Percentiles rank a stretch among this genome's conserved stretches.
phyloP scores from a whole-genome alignment of 1,284 basidiomycete species.

The Leccinum huronense region DNA sequence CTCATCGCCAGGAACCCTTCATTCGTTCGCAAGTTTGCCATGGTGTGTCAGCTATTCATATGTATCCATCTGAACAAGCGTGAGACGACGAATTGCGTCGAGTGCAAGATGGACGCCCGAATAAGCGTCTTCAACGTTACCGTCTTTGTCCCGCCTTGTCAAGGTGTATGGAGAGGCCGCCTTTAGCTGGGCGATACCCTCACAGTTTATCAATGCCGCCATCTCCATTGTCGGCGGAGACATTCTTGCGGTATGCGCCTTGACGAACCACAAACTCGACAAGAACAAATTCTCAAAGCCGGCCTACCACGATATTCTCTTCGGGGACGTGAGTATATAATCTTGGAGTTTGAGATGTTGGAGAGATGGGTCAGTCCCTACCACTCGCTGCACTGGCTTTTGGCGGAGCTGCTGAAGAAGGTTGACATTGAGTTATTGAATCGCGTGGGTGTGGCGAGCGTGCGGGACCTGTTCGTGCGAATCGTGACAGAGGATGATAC shows the following conservation, averaged over 20 bases:
- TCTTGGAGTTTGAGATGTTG: slow-evolving; percentile 76
- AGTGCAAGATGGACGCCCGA: slow-evolving; percentile 94
- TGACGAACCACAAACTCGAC: slow-evolving; percentile 65
- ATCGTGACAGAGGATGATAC: slow-evolving; percentile 62
- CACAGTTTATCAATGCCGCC: slow-evolving; percentile 60
- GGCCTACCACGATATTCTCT: slow-evolving; percentile 61
- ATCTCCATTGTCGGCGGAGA: slow-evolving; percentile 70
- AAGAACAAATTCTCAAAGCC: slow-evolving; percentile 60
- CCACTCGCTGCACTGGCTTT: slow-evolving; percentile 89
- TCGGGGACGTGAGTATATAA: slow-evolving; percentile 58
- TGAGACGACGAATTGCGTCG: slow-evolving; percentile 80
- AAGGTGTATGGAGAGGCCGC: slow-evolving; percentile 86
- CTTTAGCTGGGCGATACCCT: slow-evolving; percentile 56
- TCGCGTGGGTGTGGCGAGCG: slow-evolving; percentile 49
- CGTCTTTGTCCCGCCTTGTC: slow-evolving; percentile 78
- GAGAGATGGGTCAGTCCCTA: slow-evolving; percentile 92
- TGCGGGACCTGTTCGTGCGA: slow-evolving; percentile 61
- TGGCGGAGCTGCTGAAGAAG: slow-evolving; percentile 90
- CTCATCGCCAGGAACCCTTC: slow-evolving; percentile 66
- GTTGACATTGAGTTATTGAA: slow-evolving; percentile 56
- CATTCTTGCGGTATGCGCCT: slow-evolving; percentile 71
- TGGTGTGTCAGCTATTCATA: slow-evolving; percentile 85
- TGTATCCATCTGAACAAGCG: slow-evolving; percentile 87
- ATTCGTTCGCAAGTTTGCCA: slow-evolving; percentile 50
- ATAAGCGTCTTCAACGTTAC: slow-evolving; percentile 92